These are phyloP conservation scores for Cercospora zeae-maydis DNA, from an alignment of 2,329 filamentous ascomycete species.

Conservation along the genomic window DNA sequence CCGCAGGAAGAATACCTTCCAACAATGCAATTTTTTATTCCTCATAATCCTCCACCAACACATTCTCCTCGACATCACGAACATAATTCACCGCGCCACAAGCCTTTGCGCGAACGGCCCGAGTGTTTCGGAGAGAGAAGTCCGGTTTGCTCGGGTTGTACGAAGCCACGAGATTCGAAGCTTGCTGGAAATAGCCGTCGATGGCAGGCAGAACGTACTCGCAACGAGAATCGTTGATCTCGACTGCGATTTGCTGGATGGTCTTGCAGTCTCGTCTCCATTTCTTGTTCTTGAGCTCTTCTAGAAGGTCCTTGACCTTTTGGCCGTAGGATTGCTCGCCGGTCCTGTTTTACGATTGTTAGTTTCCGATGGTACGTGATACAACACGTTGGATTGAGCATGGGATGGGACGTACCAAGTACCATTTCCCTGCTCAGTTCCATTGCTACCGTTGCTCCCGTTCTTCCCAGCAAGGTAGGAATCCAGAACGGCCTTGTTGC, in stretches of 20 bases:
- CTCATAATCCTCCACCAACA: slow-evolving; percentile 3
- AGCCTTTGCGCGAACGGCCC: slow-evolving; percentile 6
- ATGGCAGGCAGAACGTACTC: slow-evolving; percentile 8
- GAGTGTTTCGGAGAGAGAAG: neutral
- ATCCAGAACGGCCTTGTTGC: slow-evolving; percentile 9
- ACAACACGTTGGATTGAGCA: no score
- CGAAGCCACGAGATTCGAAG: neutral
- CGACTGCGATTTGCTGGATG: slow-evolving; percentile 5
- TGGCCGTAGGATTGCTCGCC: slow-evolving; percentile 7
- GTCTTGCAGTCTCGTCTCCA: slow-evolving; percentile 1
- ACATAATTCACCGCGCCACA: neutral
- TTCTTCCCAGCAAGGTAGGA: slow-evolving; percentile 4
- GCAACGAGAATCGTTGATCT: slow-evolving; percentile 11
- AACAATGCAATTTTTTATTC: neutral
- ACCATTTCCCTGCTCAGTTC: slow-evolving; percentile 5
- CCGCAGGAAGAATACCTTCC: no score
- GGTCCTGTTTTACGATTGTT: neutral
- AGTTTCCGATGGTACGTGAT: neutral
- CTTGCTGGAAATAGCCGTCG: slow-evolving; percentile 5
- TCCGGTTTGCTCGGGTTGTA: slow-evolving; percentile 10
- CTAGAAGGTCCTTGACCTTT: slow-evolving; percentile 5
- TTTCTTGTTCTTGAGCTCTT: slow-evolving; percentile 10
- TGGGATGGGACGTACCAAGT: neutral
- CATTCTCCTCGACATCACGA: neutral
- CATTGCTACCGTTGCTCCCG: slow-evolving; percentile 4